Percentiles rank a stretch among this genome's conserved stretches.
phyloP scores from a whole-genome alignment of 2,329 filamentous ascomycete genomes.

The Talaromyces sp. region DNA sequence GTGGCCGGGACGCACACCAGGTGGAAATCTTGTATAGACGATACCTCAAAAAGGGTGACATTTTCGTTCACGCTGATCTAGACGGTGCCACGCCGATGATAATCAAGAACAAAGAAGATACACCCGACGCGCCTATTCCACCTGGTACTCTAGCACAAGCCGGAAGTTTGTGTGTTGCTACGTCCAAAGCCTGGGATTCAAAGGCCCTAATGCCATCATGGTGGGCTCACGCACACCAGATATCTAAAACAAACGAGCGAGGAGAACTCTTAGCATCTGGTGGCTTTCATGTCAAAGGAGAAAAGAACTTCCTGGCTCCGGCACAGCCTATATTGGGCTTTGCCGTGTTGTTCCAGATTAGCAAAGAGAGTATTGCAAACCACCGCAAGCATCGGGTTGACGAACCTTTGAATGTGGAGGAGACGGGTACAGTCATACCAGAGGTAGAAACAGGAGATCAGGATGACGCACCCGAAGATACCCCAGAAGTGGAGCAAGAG shows the following conservation, averaged over 20 bases:
- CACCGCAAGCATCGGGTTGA: constrained; percentile 67
- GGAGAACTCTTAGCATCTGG: constrained; percentile 77
- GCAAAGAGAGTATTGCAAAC: constrained; percentile 74
- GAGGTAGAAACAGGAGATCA: constrained; percentile 13
- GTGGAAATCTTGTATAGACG: constrained; percentile 86
- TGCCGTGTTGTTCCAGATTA: constrained; percentile 80
- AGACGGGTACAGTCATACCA: constrained; percentile 21
- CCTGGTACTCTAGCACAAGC: constrained; percentile 89
- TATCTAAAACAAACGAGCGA: constrained; percentile 73
- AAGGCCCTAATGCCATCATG: constrained; percentile 94
- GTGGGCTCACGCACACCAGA: constrained; percentile 89
- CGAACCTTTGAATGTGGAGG: constrained; percentile 15
- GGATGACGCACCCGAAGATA: background rate
- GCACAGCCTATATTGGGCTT: constrained; percentile 83
- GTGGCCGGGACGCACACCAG: constrained; percentile 79
- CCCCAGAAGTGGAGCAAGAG: background rate
- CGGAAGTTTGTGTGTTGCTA: constrained; percentile 74
- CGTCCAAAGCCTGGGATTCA: constrained; percentile 88
- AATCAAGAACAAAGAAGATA: constrained; percentile 78
- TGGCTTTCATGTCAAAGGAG: constrained; percentile 72
- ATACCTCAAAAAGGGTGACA: constrained; percentile 79
- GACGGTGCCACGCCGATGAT: constrained; percentile 78
- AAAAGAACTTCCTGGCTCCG: constrained; percentile 87
- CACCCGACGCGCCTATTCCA: constrained; percentile 77
- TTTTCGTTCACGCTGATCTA: constrained; percentile 87